A percentile compares a stretch with the other conserved stretches of the same genome.
phyloP scores from a whole-genome alignment of 768 basidiomycete species.

The Rhodosporidiobolus odoratus region DNA sequence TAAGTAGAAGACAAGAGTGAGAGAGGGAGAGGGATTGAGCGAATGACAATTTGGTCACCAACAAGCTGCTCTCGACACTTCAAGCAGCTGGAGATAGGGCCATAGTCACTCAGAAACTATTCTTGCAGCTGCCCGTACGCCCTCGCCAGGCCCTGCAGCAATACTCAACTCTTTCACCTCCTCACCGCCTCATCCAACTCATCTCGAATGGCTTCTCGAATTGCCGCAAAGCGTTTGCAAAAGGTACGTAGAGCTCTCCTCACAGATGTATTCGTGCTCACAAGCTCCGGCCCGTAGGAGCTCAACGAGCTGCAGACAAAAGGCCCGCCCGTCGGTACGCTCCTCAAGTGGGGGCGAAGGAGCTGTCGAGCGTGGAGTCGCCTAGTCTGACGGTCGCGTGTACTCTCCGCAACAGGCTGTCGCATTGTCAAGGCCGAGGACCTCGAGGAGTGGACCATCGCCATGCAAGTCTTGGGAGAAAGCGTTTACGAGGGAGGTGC shows the following conservation, averaged over 20 bases:
- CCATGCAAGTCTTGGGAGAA: slow-evolving; percentile 77
- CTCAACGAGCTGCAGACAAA: slow-evolving; percentile 28
- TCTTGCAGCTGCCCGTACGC: too few species aligned
- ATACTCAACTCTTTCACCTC: background rate
- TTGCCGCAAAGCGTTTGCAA: slow-evolving; percentile 19
- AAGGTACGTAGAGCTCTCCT: slow-evolving; percentile 15
- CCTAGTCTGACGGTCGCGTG: too few species aligned
- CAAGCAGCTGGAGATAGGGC: too few species aligned
- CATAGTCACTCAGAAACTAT: too few species aligned
- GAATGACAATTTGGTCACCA: too few species aligned
- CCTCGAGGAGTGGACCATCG: slow-evolving; percentile 69
- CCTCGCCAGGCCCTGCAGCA: background rate
- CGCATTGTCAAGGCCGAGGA: slow-evolving; percentile 61
- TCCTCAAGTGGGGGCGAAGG: background rate
- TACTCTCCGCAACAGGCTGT: slow-evolving; percentile 53
- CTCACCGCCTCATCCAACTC: background rate
- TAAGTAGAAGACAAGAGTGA: too few species aligned
- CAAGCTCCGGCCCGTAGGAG: background rate
- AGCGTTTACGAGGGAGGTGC: slow-evolving; percentile 64
- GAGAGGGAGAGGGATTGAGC: too few species aligned
- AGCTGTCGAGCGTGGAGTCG: too few species aligned
- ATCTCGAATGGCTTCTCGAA: slow-evolving; percentile 15
- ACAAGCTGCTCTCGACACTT: too few species aligned
- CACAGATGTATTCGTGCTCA: background rate
- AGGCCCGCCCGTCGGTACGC: slow-evolving; percentile 46